These are phyloP conservation scores for Scalesia atractyloides DNA, from an alignment of 129 eudicot genomes.

Conservation along the genomic window DNA sequence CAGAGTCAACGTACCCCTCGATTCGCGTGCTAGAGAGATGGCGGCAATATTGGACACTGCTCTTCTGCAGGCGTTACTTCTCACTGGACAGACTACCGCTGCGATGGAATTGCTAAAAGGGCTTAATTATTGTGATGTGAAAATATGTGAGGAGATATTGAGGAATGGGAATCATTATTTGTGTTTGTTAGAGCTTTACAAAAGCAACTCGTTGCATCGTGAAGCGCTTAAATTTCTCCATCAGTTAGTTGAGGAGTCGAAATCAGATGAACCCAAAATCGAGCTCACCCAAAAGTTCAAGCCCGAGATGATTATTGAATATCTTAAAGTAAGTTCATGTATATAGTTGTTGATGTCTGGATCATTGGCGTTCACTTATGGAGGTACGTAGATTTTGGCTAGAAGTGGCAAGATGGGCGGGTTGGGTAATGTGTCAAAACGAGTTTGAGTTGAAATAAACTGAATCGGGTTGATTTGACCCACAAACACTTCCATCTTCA, in stretches of 20 bases:
- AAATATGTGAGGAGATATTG: conserved; percentile 82
- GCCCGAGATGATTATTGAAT: conserved; percentile 94
- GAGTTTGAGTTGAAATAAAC: neutral
- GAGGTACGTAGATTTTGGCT: neutral
- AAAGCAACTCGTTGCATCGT: conserved; percentile 77
- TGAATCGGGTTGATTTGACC: neutral
- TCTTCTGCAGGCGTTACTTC: conserved; percentile 79
- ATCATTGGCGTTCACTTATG: neutral
- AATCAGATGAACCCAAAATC: conserved; percentile 61
- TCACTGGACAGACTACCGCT: conserved; percentile 81
- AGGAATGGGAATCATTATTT: conserved; percentile 61
- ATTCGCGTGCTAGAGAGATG: conserved; percentile 87
- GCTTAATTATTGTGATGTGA: conserved; percentile 81
- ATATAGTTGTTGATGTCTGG: neutral
- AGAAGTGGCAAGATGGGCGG: neutral
- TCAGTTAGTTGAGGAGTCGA: conserved; percentile 74
- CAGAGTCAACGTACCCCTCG: conserved; percentile 57
- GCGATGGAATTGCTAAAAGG: conserved; percentile 80
- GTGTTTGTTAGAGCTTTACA: conserved; percentile 81
- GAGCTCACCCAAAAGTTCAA: conserved; percentile 73
- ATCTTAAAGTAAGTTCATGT: conserved; percentile 71
- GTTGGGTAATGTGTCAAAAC: conserved; percentile 12
- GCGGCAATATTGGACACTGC: conserved; percentile 91
- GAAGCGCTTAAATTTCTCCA: conserved; percentile 92
- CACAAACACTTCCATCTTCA: neutral